phyloP scores from a whole-genome alignment of 225 moss, liverwort and hornwort species.

The Anthoceros angustus region DNA sequence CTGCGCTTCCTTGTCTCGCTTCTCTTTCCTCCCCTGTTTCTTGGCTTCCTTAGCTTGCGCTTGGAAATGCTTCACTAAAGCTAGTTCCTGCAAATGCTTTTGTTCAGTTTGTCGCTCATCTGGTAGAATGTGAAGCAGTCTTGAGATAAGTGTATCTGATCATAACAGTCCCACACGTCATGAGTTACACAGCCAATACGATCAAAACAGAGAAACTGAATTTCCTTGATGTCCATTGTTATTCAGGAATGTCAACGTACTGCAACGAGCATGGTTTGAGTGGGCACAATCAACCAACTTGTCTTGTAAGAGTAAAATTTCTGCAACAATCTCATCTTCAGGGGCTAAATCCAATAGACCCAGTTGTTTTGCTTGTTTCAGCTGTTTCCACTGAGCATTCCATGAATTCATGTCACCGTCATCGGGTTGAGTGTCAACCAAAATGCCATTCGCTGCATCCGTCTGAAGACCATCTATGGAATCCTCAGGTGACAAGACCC shows the following conservation, averaged over 20 bases:
- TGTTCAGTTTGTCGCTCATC: conserved; percentile 30
- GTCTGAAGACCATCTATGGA: not conserved
- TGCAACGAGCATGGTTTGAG: conserved; percentile 36
- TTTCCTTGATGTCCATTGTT: not conserved
- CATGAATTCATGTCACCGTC: conserved; percentile 10
- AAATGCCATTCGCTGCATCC: not conserved
- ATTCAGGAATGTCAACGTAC: conserved; percentile 18
- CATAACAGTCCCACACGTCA: conserved; percentile 2
- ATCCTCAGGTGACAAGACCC: not conserved
- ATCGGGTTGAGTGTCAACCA: not conserved
- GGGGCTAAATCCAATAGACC: conserved; percentile 41
- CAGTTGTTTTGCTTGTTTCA: conserved; percentile 28
- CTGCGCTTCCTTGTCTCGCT: conserved; percentile 54
- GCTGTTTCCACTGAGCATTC: conserved; percentile 48
- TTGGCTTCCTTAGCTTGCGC: conserved; percentile 42
- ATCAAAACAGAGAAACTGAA: too few species aligned
- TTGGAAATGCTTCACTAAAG: conserved; percentile 39
- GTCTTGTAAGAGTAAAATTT: conserved; percentile 42
- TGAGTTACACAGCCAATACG: too few species aligned
- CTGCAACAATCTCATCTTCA: conserved; percentile 48
- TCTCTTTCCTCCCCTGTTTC: conserved; percentile 56
- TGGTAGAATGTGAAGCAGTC: conserved; percentile 29
- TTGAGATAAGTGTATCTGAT: conserved; percentile 35
- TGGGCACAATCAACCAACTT: conserved; percentile 30
- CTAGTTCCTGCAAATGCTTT: conserved; percentile 30